These are phyloP conservation scores for Sugiyamaella qingdaonensis DNA, from an alignment of 805 yeast species.

Conservation along the genomic window DNA sequence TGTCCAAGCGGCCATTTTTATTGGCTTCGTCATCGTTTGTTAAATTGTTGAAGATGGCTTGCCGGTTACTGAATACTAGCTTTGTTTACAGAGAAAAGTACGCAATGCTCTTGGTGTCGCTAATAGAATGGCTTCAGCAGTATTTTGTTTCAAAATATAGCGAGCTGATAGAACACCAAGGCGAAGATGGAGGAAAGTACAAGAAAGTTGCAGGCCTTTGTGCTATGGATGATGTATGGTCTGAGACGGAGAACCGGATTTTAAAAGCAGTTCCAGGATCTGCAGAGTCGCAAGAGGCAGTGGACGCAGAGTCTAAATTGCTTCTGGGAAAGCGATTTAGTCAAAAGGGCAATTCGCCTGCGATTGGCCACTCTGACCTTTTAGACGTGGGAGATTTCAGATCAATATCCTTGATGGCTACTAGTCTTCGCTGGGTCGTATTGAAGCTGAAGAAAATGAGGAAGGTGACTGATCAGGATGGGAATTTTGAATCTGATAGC, in stretches of 20 bases:
- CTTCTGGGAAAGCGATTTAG: conserved; percentile 21
- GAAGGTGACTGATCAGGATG: conserved; percentile 32
- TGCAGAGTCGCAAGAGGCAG: conserved; percentile 2
- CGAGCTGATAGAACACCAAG: conserved; percentile 16
- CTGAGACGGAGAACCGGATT: not conserved
- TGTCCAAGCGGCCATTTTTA: conserved; percentile 33
- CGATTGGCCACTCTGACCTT: conserved; percentile 45
- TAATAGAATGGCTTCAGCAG: conserved; percentile 22
- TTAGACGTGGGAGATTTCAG: conserved; percentile 51
- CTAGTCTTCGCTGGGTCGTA: conserved; percentile 53
- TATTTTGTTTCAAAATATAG: conserved; percentile 16
- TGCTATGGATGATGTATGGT: conserved; percentile 4
- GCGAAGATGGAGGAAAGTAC: conserved; percentile 10
- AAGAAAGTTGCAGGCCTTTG: conserved; percentile 12
- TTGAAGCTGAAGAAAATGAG: conserved; percentile 57
- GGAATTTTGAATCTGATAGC: conserved; percentile 1
- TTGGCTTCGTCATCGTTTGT: conserved; percentile 46
- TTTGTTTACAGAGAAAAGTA: conserved; percentile 54
- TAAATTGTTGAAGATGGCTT: conserved; percentile 43
- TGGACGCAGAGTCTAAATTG: conserved; percentile 21
- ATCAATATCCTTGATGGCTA: conserved; percentile 48
- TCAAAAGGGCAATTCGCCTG: conserved; percentile 10
- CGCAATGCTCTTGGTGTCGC: conserved; percentile 34
- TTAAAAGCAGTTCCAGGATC: not conserved
- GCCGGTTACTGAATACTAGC: conserved; percentile 57